Percentiles rank a stretch among this genome's conserved stretches.
phyloP scores from a whole-genome alignment of 169 alveolate species.

The Eimeria tenella region DNA sequence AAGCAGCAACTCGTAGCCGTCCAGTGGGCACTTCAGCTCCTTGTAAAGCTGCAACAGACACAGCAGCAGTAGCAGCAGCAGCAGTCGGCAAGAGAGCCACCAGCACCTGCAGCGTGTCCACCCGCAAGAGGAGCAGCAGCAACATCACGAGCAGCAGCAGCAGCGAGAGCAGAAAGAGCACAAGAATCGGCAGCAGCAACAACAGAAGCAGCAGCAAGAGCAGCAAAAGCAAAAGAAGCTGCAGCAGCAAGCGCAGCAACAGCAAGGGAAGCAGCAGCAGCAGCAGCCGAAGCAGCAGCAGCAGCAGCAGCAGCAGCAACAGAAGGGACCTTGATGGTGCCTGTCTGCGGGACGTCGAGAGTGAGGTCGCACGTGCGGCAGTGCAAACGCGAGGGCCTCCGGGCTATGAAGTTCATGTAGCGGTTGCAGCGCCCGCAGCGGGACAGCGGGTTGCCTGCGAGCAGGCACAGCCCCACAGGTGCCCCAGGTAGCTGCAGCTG shows the following conservation, averaged over 20 bases:
- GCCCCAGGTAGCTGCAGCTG: not conserved
- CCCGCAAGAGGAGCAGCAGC: not conserved
- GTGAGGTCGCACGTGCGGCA: slow-evolving; percentile 87
- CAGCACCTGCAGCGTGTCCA: not conserved
- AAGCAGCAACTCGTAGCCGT: slow-evolving; percentile 86
- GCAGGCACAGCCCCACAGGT: not conserved
- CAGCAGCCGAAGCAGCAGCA: too few relatives aligned
- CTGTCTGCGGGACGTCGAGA: slow-evolving; percentile 87
- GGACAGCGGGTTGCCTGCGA: slow-evolving; percentile 80
- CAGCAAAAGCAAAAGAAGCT: not conserved
- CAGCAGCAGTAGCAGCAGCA: slow-evolving; percentile 18
- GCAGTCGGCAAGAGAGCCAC: not conserved
- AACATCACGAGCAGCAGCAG: not conserved
- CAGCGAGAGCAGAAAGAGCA: not conserved
- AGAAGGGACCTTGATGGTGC: slow-evolving; percentile 80
- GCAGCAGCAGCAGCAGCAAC: not conserved
- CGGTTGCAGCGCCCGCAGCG: slow-evolving; percentile 89
- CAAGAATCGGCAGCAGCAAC: not conserved
- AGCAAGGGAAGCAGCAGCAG: not conserved
- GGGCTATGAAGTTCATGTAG: slow-evolving; percentile 84
- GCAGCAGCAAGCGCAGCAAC: not conserved
- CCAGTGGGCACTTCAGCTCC: slow-evolving; percentile 90
- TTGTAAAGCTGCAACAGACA: slow-evolving; percentile 79
- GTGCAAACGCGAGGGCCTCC: slow-evolving; percentile 84
- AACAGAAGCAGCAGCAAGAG: not conserved